Evolutionary conservation across 441 rosid species (phyloP), one percentile per base, ranked within the genome.

Genomic region (Theobroma grandiflorum): DNA sequence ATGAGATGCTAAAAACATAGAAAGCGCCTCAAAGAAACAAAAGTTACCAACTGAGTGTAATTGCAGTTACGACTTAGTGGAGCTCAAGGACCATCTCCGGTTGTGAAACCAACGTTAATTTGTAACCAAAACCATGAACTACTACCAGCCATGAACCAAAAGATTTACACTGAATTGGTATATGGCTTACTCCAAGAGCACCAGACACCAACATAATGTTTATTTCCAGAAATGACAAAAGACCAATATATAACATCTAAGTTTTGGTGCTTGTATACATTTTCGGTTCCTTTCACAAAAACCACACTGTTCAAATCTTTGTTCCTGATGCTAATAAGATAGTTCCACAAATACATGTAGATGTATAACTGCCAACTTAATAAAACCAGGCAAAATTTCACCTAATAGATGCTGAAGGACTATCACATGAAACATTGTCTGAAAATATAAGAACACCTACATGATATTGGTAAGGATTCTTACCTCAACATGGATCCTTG

Each of bases 401-500:
- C 73, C 31, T 22, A 68, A 45, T 22, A 43, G 55, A 45, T 26
- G 57, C 38, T 2, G 57, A 8, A 18, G 18, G 12, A 69, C 74
- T 14, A 47, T 15, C 4, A 47, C 40, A 47, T 68, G 16, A 26
- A 68, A 45, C 18, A 33, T 52, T 10, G 31, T 50, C 31, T 15
- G 20, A 16, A 64, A 77, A 7, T 18, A 26, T 3, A 9, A 68
- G 15, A 26, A 31, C n/a, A 31, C 66, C 49, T 35, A 38, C n/a
- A 22, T 16, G 9, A 69, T 10, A 55, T 31, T 35, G 4, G 58
- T 43, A 0, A 65, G 72, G 37, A 35, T 50, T 64, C 50, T 78
- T 78, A 78, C 80, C 80, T 78, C 80, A 58, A 78, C 61, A 16
- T 40, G 75, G 22, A 78, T 38, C 68, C 75, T 78, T 58, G 80